Percentiles rank a stretch among this genome's conserved stretches.
These are phyloP conservation scores for Pyrenula aspistea DNA, from an alignment of 495 filamentous ascomycete species.

Conservation along the genomic window DNA sequence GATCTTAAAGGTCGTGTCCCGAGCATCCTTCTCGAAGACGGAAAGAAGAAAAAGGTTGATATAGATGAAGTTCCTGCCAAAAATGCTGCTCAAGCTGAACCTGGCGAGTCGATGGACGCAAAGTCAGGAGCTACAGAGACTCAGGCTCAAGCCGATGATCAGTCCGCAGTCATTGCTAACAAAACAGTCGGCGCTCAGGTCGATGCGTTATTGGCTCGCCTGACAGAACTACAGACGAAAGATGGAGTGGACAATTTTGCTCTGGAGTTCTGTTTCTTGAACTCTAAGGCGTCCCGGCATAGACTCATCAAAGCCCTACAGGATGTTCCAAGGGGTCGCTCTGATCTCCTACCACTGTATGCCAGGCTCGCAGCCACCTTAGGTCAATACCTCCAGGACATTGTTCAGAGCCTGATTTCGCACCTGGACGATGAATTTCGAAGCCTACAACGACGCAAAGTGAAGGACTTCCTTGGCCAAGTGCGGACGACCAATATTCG, in stretches of 20 bases:
- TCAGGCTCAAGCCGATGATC: constrained; percentile 55
- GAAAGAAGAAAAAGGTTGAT: constrained; percentile 85
- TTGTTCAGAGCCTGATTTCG: constrained; percentile 81
- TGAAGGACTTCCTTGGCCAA: constrained; percentile 92
- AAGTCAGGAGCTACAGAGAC: constrained; percentile 22
- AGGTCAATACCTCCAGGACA: constrained; percentile 84
- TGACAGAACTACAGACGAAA: constrained; percentile 83
- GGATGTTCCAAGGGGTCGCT: constrained; percentile 85
- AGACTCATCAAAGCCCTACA: constrained; percentile 84
- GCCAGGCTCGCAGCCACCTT: constrained; percentile 88
- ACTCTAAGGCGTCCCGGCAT: constrained; percentile 95
- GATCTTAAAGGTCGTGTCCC: constrained; percentile 95
- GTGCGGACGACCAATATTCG: constrained; percentile 90
- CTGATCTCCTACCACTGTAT: constrained; percentile 85
- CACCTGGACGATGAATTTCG: constrained; percentile 96
- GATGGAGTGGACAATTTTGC: constrained; percentile 86
- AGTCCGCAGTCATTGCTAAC: constrained; percentile 88
- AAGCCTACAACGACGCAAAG: constrained; percentile 93
- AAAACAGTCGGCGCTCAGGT: constrained; percentile 97
- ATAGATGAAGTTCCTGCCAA: constrained; percentile 55
- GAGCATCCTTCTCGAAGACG: constrained; percentile 82
- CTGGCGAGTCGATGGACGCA: constrained; percentile 19
- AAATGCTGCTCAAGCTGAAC: constrained; percentile 28
- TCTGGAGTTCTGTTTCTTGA: constrained; percentile 94
- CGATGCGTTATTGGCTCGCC: constrained; percentile 73